A percentile compares a stretch with the other conserved stretches of the same genome.
Conservation (phyloP, 2,329 filamentous ascomycete species). For the Aspergillus fumigatiaffinis region DNA sequence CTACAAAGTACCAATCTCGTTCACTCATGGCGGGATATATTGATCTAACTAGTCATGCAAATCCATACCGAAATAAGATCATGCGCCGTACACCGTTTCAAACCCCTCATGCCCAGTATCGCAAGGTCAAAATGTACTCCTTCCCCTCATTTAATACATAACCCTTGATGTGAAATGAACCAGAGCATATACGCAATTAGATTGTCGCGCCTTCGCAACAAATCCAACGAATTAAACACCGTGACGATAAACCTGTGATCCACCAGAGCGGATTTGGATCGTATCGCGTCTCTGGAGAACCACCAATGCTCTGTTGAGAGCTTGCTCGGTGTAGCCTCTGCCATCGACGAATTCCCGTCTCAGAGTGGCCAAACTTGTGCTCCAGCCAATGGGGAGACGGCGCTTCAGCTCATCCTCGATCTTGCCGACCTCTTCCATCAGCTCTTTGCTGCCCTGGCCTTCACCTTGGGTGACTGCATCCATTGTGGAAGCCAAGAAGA, state of each 20-base stretch:
- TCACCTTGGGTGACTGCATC: constrained; percentile 91
- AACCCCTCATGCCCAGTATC: constrained; percentile 15
- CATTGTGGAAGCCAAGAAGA: constrained; percentile 97
- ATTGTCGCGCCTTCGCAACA: constrained; percentile 8
- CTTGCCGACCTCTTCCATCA: constrained; percentile 83
- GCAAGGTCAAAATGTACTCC: constrained; percentile 5
- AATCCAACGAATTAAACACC: constrained; percentile 31
- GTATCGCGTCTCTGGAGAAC: constrained; percentile 85
- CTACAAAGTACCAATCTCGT: neutral
- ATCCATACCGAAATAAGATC: neutral
- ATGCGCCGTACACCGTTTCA: constrained; percentile 16
- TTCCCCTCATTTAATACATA: constrained; percentile 1
- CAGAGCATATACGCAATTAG: constrained; percentile 1
- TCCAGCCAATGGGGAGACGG: constrained; percentile 90
- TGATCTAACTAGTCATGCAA: neutral
- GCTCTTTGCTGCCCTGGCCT: constrained; percentile 75
- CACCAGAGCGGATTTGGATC: constrained; percentile 47
- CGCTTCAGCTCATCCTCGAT: constrained; percentile 86
- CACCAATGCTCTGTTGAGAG: constrained; percentile 77
- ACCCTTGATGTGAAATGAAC: neutral
- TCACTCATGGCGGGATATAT: neutral
- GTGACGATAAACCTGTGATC: constrained; percentile 47
- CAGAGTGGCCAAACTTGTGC: constrained; percentile 80
- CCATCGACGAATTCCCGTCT: constrained; percentile 88
- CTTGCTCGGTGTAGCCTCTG: constrained; percentile 83